A percentile compares a stretch with the other conserved stretches of the same genome.
These are phyloP conservation scores for Cladosporium sp. DNA, from an alignment of 2,329 filamentous ascomycete species.

Conservation along the genomic window DNA sequence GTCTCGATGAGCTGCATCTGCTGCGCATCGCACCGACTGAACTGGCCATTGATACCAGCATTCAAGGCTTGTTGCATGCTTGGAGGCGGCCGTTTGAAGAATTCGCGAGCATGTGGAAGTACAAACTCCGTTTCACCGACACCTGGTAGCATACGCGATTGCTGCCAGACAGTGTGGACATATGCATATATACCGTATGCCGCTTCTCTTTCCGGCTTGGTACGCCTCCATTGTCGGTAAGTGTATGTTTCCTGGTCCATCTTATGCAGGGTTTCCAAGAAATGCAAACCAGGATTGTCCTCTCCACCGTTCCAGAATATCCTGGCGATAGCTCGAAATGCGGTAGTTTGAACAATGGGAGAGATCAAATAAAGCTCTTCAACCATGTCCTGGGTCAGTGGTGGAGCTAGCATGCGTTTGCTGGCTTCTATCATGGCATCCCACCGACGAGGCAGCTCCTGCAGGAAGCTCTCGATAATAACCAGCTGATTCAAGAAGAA, in stretches of 20 bases:
- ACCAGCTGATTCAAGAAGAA: constrained; percentile 3
- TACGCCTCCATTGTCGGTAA: constrained; percentile 24
- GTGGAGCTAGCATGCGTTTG: constrained; percentile 50
- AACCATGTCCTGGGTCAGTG: constrained; percentile 59
- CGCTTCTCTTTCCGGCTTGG: constrained; percentile 20
- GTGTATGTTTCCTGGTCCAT: constrained; percentile 28
- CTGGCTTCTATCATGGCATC: constrained; percentile 27
- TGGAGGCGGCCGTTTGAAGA: constrained; percentile 4
- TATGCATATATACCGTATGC: constrained; percentile 23
- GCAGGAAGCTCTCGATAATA: constrained; percentile 29
- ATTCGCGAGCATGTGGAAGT: background rate
- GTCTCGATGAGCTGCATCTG: background rate
- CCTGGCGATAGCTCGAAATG: constrained; percentile 56
- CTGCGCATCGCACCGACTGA: background rate
- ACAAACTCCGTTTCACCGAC: background rate
- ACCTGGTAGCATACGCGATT: background rate
- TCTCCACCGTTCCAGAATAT: constrained; percentile 43
- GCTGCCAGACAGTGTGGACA: constrained; percentile 19
- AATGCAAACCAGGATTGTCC: constrained; percentile 22
- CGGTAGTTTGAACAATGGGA: constrained; percentile 53
- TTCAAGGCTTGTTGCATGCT: background rate
- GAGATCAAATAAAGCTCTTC: constrained; percentile 54
- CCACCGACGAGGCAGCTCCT: constrained; percentile 30
- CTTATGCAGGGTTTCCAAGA: constrained; percentile 28
- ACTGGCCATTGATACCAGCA: background rate